Base-by-base conservation (phyloP, 2,329 filamentous ascomycete genomes). In the Phaeosphaeria sp. region DNA sequence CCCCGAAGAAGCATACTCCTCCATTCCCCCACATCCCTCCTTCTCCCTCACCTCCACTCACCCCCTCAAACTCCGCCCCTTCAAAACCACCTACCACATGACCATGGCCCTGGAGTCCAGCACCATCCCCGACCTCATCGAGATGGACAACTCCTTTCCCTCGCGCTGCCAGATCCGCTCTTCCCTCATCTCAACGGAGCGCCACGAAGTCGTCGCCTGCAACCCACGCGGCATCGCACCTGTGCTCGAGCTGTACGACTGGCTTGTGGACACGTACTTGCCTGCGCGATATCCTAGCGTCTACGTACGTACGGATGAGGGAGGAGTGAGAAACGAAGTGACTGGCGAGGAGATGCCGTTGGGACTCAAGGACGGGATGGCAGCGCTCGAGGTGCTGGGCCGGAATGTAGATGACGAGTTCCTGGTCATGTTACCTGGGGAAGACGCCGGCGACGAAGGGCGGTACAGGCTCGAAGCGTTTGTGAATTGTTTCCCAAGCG, bases 41-140 rank as follows among this genome's bases (percentile, higher is more conserved):
- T 85, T 88, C 62, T 73, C 85, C 57, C 84, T 84, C 80, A 67
- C 77, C 51, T 78, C 73, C 0, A 82, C 80, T 30, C 78, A 83
- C 55, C 86, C 85, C 0, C 67, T 86, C 39, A 80, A 84, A 55
- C 69, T 86, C 11, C 78, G 86, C 15, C 83, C 84, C 0, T 87
- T 87, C 72, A 87, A 86, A 70, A 81, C 84, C 5, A 87, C 83
- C 64, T 89, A 86, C 67, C 82, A 88, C 67, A 72, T 89, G 50
- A 88, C 86, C 6, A 89, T 89, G 87, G 85, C 80, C 3, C 78
- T 88, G 22, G 81, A 86, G 66, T 84, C 78, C 46, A 79, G 82
- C 15, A 68, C 80, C 9, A 70, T 84, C 0, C 84, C 83, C n/a
- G 80, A 86, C 10, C 79, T 89, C 17, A 75, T 89, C 39, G 79